Evolutionary conservation across 2,329 filamentous ascomycete genomes (phyloP), one percentile per base, ranked within the genome.

Genomic region (Calonectria pauciramosa): DNA sequence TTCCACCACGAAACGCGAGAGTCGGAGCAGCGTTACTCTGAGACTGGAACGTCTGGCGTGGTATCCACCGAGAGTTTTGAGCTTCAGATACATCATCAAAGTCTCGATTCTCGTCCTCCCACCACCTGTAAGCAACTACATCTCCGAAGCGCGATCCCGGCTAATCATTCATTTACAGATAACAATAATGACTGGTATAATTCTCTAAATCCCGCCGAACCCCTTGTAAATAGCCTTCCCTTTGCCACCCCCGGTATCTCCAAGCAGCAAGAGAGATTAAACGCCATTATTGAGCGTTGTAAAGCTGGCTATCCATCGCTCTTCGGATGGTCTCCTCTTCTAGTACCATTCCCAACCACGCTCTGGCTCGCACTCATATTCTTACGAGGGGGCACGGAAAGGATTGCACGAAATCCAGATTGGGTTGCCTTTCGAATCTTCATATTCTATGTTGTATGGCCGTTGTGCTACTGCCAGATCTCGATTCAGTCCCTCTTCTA

Each of bases 401-500:
- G 4, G 4, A 28, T 63, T 41, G 34, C 56, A 9, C 1, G 26
- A 26, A 41, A 63, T 26, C 56, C 36, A 30, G 34, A 44, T n/a
- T 63, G 34, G 23, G 56, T 63, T 18, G 56, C 34, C 7, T 63
- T 28, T 20, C 56, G 23, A 11, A 63, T 63, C 2, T 20, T 63
- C n/a, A 18, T 63, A 2, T 4, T 63, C 14, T 63, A 10, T 2
- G 6, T 63, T 11, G 11, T 30, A 4, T 63, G 56, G 56, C 56
- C 56, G 9, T 41, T 63, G 16, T 63, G 34, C n/a, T 63, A 41
- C 36, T 63, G 56, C 36, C 56, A 63, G 23, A 41, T 63, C 38
- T 63, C 56, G 14, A 63, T 63, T 28, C 56, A 63, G 14, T 41
- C 56, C 4, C 56, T 63, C 56, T 63, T 63, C 34, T 63, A 63